Evolutionary conservation across 306 rosid genomes (phyloP), one percentile per base, ranked within the genome.

Genomic region (Glycine soja): DNA sequence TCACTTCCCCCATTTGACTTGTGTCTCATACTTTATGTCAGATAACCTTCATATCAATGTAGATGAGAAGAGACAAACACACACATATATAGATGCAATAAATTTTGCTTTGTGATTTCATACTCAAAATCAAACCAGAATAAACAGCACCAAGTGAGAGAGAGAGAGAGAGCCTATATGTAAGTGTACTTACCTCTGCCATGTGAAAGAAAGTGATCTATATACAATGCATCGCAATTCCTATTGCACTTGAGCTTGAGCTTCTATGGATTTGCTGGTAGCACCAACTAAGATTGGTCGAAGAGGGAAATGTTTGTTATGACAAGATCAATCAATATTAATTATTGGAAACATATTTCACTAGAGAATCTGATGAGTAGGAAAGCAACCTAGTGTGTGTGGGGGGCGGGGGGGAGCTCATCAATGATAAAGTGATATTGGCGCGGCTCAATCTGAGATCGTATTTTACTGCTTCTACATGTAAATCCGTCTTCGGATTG

Each of bases 381-480:
- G 85, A 84, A 87, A 78, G 79, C 72, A 77, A 24, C 30, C 30
- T 1, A 1, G 24, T 19, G n/a, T n/a, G n/a, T n/a, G n/a, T n/a
- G n/a, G n/a, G n/a, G n/a, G n/a, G n/a, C n/a, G n/a, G 24, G 1
- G 30, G 30, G 30, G 30, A 2, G 11, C 68, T 71, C 67, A 24
- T 32, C 16, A 67, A 72, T 52, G 74, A 82, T 62, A 52, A 90
- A 96, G 98, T 96, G 99, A 96, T 96, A 96, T 96, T 96, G 99
- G 99, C 99, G 99, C 97, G 99, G 99, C 99, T 96, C 99, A 96
- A 96, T 92, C 98, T 67, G 92, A 96, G 95, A 90, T 90, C 96
- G 94, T 78, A 86, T 81, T 91, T 92, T 85, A 96, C 97, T 70
- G 72, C 63, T 52, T 61, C 47, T 24, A 36, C 84, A 82, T 65